Conservation (phyloP, 169 alveolate genomes). For the Theileria parva region DNA sequence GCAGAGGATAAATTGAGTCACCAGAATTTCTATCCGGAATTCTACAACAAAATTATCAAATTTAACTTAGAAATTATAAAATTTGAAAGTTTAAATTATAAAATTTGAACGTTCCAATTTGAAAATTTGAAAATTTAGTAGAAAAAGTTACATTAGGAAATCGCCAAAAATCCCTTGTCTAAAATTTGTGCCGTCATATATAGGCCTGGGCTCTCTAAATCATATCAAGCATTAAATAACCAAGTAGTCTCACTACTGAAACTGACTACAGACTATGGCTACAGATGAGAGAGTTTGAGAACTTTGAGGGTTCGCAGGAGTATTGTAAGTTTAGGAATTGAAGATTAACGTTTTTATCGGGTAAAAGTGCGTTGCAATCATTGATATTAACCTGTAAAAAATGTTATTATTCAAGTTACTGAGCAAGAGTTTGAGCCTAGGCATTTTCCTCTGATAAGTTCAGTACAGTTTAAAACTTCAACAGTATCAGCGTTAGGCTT, state of each 20-base stretch:
- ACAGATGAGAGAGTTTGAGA: background rate
- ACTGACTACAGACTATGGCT: no score
- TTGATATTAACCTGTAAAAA: slow-evolving; percentile 3
- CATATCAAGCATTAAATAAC: no score
- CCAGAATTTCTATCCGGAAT: slow-evolving; percentile 8
- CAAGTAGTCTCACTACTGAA: no score
- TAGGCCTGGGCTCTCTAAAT: slow-evolving; percentile 41
- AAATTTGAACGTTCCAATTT: no score
- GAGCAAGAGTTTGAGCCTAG: slow-evolving; percentile 29
- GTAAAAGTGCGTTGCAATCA: slow-evolving; percentile 11
- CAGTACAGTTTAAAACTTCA: slow-evolving; percentile 26
- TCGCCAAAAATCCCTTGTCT: slow-evolving; percentile 36
- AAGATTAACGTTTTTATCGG: background rate
- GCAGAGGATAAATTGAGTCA: slow-evolving; percentile 15
- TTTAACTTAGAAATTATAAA: no score
- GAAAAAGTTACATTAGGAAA: slow-evolving; percentile 40
- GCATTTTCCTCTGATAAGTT: slow-evolving; percentile 39
- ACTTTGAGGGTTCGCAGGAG: slow-evolving; percentile 58
- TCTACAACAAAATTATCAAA: slow-evolving; percentile 9
- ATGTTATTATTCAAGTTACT: slow-evolving; percentile 7
- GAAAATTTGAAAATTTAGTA: no score
- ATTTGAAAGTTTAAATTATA: no score
- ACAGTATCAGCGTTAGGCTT: background rate
- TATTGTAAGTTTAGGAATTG: slow-evolving; percentile 20
- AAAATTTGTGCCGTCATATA: slow-evolving; percentile 33